Base-by-base conservation (phyloP, 345 rosid species). In the Gossypium turneri region DNA sequence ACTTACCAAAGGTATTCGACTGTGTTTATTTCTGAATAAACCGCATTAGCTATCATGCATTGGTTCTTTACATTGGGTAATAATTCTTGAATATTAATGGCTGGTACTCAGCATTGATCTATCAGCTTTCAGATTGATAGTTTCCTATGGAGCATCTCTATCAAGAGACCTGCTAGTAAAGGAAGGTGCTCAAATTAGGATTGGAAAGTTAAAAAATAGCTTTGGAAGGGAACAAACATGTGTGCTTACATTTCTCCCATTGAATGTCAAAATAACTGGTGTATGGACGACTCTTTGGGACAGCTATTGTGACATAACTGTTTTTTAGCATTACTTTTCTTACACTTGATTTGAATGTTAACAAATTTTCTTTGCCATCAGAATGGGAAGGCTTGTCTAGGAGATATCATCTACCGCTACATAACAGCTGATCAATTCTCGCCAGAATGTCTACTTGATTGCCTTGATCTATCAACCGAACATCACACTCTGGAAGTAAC, bases 381-480 rank as follows among this genome's bases (percentile, higher is more conserved):
- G 76, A 74, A 64, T 7, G 76, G 76, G 51, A 92, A 85, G 80
- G 90, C 89, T 59, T 93, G 97, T 77, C 85, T 96, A 50, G 99
- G 99, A 50, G 94, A 90, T 55, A 83, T 79, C 75, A 88, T 96
- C 78, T 90, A 96, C 76, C 94, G 92, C 17, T 89, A 85, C 82
- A 59, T 96, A 64, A 89, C 92, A 7, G 92, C 97, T 7, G 94
- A 88, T 75, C 85, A 85, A 79, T 96, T 96, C 86, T 91, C 92
- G 34, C 90, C 97, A 0, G 99, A 96, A 72, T 89, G 89, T 75
- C 91, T 93, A 62, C 92, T 96, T 50, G 97, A 92, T 84, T 89
- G 91, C 84, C 93, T 96, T 11, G 98, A 92, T 79, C 88, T 96
- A 51, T 87, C 99, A 38, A 88, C 97, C 1, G 98, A 96, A 74